These are phyloP conservation scores for Cubamyces sp. DNA, from an alignment of 768 basidiomycete species.

Conservation along the genomic window DNA sequence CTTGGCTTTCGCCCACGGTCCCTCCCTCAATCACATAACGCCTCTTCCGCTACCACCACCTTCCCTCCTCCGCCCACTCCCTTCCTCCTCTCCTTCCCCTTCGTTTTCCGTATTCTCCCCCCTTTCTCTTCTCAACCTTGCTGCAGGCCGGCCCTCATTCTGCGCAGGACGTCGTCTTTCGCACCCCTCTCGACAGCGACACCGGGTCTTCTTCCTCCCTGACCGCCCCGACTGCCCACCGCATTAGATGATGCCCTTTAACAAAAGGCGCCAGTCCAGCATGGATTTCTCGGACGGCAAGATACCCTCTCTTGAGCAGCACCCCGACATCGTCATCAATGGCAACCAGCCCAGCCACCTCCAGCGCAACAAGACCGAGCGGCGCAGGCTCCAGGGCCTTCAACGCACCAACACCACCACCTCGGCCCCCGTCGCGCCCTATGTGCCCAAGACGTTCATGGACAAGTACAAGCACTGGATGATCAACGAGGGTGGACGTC, in stretches of 20 bases:
- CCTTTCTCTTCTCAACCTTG: constrained; percentile 30
- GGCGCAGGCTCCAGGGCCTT: constrained; percentile 80
- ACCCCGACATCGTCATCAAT: constrained; percentile 44
- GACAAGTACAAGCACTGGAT: constrained; percentile 77
- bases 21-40: constrained; percentile 27
- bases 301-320: constrained; percentile 50
- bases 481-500: constrained; percentile 88
- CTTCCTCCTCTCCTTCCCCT: constrained; percentile 20
- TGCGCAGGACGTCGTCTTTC: constrained; percentile 38
- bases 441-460: constrained; percentile 43
- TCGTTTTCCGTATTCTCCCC: constrained; percentile 18
- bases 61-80: background rate
- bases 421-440: constrained; percentile 35
- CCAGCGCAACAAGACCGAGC: constrained; percentile 86
- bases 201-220: background rate
- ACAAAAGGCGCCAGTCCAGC: constrained; percentile 53
- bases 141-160: constrained; percentile 50
- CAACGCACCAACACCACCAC: constrained; percentile 59
- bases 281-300: constrained; percentile 70
- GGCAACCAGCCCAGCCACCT: constrained; percentile 52
- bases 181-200: constrained; percentile 12
- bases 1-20: background rate
- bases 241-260: constrained; percentile 37
- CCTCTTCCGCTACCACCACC: constrained; percentile 21
- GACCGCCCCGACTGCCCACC: constrained; percentile 9